Conservation (phyloP, 169 alveolate genomes). For the Plasmodium ovale region DNA sequence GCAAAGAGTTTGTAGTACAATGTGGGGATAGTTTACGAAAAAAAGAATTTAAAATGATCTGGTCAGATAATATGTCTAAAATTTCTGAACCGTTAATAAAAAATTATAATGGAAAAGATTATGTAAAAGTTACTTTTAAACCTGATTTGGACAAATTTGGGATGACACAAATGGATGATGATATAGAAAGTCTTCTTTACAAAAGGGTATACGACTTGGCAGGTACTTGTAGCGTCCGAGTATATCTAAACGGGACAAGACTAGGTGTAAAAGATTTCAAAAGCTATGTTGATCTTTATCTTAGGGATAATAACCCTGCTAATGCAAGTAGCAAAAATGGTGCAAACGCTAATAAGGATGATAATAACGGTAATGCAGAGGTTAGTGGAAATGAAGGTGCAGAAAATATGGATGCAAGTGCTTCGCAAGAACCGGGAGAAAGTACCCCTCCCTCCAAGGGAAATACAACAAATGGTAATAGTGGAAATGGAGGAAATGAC, state of each 20-base stretch:
- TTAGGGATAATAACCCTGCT: constrained; percentile 70
- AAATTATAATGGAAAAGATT: constrained; percentile 89
- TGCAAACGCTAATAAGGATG: neutral
- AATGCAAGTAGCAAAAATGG: neutral
- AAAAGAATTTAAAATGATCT: constrained; percentile 89
- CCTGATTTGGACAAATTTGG: constrained; percentile 97
- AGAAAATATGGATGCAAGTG: constrained; percentile 18
- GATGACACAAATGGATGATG: constrained; percentile 93
- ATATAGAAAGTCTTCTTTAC: constrained; percentile 91
- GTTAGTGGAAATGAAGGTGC: neutral
- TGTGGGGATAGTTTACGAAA: constrained; percentile 94
- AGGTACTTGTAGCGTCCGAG: constrained; percentile 96
- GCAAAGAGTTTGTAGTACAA: constrained; percentile 95
- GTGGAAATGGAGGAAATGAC: constrained; percentile 30
- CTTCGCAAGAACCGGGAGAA: constrained; percentile 4
- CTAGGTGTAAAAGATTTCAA: constrained; percentile 93
- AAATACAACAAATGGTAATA: neutral
- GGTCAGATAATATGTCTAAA: constrained; percentile 94
- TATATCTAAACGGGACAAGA: constrained; percentile 93
- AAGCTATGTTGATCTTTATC: constrained; percentile 95
- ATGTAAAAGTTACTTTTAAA: constrained; percentile 94
- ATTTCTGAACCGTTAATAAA: constrained; percentile 88
- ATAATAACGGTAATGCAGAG: neutral
- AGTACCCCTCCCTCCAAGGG: constrained; percentile 3
- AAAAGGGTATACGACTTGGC: constrained; percentile 99